Evolutionary conservation across 1,284 basidiomycete species (phyloP).

Genomic region (Apiotrichum domesticum): DNA sequence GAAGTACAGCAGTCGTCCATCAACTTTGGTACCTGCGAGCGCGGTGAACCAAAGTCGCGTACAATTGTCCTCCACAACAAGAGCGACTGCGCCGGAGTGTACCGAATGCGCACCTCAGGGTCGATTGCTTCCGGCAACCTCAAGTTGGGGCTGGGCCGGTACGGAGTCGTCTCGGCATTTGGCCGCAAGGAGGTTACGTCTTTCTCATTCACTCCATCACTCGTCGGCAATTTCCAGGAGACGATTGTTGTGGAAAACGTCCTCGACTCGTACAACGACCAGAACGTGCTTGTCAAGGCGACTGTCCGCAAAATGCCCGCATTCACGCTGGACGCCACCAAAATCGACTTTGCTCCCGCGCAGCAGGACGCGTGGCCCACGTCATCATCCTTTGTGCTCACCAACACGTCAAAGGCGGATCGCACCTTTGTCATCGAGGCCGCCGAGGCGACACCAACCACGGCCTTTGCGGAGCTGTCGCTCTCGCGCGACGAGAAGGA

Average conservation of each 20-base stretch:
- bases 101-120: slow-evolving; percentile 51
- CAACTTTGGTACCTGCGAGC: slow-evolving; percentile 53
- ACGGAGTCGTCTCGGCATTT: slow-evolving; percentile 51
- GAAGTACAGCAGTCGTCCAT: slow-evolving; percentile 52
- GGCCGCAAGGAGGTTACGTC: slow-evolving; percentile 50
- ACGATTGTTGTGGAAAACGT: slow-evolving; percentile 51
- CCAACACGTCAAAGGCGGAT: slow-evolving; percentile 48
- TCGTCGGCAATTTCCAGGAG: slow-evolving; percentile 50
- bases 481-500: slow-evolving; percentile 40
- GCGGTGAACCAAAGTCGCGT: slow-evolving; percentile 49
- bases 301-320: slow-evolving; percentile 49
- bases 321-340: slow-evolving; percentile 46
- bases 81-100: slow-evolving; percentile 49
- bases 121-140: slow-evolving; percentile 52
- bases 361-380: slow-evolving; percentile 24
- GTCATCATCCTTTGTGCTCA: slow-evolving; percentile 42
- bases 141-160: slow-evolving; percentile 49
- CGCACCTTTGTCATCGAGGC: slow-evolving; percentile 46
- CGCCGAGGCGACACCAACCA: not conserved
- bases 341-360: slow-evolving; percentile 15
- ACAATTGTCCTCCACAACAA: slow-evolving; percentile 51
- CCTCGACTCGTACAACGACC: slow-evolving; percentile 49
- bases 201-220: slow-evolving; percentile 47
- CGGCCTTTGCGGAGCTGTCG: slow-evolving; percentile 18
- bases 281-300: slow-evolving; percentile 50